Evolutionary conservation across 345 rosid species (phyloP), one percentile per base, ranked within the genome.

Genomic region (Rhodamnia rubescens): DNA sequence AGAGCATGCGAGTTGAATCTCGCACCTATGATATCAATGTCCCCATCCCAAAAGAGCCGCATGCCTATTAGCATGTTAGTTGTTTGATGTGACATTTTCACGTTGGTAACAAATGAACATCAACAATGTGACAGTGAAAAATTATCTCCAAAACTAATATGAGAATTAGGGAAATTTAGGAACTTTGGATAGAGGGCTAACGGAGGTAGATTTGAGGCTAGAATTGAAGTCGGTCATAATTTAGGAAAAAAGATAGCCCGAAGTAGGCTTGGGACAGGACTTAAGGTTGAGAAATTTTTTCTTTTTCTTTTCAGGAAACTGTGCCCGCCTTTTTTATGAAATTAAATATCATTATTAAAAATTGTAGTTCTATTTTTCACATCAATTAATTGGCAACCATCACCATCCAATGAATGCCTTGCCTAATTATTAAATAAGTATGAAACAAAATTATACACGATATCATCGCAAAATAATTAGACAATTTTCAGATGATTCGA

Each of bases 71-170:
- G 44, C 44, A 42, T 42, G 44, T 42, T 29, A 29, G 42, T 32
- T 69, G 9, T 8, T 69, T 69, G 3, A 69, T 9, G 44, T 18
- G 13, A 6, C 26, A 36, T 36, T 18, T 69, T 18, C 47, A 32
- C 0, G 1, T 18, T 0, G 1, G 6, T 61, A 32, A 64, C 12
- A 64, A 18, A 18, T 69, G 1, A 9, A 36, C 2, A 69, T 69
- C 3, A 0, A 2, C 21, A 69, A 32, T 6, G 3, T 69, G 24
- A 32, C 0, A n/a, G 0, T 18, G 78, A 0, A 36, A 36, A 69
- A 9, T 69, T 69, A 69, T 69, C 78, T 36, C 24, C 9, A 32
- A 29, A 61, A 61, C 16, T 20, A 4, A 61, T 69, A 61, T 69
- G 1, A 69, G 40, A 18, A 69, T 32, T 69, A 32, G 18, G 22